A percentile compares a stretch with the other conserved stretches of the same genome.
These are phyloP conservation scores for Schizochytrium sp. DNA, from an alignment of 108 stramenopile genomes.

Conservation along the genomic window DNA sequence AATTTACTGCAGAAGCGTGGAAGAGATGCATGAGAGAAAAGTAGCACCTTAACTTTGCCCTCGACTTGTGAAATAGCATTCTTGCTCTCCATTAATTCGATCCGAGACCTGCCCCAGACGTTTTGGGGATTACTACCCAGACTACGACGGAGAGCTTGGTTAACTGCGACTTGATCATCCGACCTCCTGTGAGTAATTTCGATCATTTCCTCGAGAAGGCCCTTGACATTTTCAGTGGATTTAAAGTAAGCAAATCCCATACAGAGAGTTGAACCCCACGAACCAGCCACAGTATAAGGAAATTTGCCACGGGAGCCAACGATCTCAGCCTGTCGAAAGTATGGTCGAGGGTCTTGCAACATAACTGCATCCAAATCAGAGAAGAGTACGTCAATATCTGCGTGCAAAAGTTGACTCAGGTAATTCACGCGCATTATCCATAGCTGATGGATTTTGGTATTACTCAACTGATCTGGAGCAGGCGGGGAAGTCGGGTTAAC, in stretches of 20 bases:
- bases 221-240: not conserved
- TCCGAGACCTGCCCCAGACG: not conserved
- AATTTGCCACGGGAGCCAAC: not conserved
- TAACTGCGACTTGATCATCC: not conserved
- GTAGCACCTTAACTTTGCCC: not conserved
- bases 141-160: not conserved
- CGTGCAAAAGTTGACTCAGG: not conserved
- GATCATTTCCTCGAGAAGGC: not conserved
- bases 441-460: not conserved
- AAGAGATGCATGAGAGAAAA: not conserved
- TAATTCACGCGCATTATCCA: not conserved
- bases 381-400: not conserved
- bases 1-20: not conserved
- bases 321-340: not conserved
- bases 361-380: not conserved
- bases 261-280: not conserved
- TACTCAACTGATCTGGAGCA: not conserved
- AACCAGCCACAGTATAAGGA: not conserved
- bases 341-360: not conserved
- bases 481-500: no score
- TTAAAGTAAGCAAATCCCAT: constrained; percentile 9
- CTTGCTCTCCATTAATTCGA: not conserved
- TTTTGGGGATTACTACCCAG: not conserved
- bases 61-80: not conserved
- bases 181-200: not conserved